Conservation (phyloP, 176 grass and related monocot genomes). For the Carex pumila region DNA sequence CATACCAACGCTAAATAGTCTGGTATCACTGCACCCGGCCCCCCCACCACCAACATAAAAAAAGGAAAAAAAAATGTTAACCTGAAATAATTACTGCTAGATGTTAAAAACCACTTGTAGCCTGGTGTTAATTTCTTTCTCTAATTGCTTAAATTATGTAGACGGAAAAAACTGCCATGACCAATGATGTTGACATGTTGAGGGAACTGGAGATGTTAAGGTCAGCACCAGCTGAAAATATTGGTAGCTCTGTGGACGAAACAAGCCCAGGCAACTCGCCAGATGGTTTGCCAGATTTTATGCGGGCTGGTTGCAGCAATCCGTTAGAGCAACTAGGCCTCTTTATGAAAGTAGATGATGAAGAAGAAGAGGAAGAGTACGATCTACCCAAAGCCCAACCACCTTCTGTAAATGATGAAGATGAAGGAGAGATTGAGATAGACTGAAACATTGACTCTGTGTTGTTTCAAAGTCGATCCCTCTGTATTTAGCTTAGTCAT, state of each 20-base stretch:
- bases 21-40: neutral
- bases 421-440: conserved; percentile 57
- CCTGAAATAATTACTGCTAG: neutral
- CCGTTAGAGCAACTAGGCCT: conserved; percentile 83
- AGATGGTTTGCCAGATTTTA: conserved; percentile 57
- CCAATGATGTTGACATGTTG: conserved; percentile 58
- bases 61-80: neutral
- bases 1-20: neutral
- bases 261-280: conserved; percentile 60
- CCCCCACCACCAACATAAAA: neutral
- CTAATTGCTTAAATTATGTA: conserved; percentile 23
- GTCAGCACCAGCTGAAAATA: conserved; percentile 48
- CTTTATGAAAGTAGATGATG: conserved; percentile 81
- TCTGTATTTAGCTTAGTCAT: neutral
- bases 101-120: neutral
- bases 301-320: conserved; percentile 36
- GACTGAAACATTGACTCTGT: conserved; percentile 19
- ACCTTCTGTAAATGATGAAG: conserved; percentile 32
- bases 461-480: neutral
- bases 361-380: conserved; percentile 78
- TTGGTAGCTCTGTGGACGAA: conserved; percentile 64
- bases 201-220: conserved; percentile 89
- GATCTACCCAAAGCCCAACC: conserved; percentile 5
- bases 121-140: neutral
- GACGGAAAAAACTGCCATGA: conserved; percentile 87